phyloP scores from a whole-genome alignment of 1,284 basidiomycete species.

The Malassezia brasiliensis region DNA sequence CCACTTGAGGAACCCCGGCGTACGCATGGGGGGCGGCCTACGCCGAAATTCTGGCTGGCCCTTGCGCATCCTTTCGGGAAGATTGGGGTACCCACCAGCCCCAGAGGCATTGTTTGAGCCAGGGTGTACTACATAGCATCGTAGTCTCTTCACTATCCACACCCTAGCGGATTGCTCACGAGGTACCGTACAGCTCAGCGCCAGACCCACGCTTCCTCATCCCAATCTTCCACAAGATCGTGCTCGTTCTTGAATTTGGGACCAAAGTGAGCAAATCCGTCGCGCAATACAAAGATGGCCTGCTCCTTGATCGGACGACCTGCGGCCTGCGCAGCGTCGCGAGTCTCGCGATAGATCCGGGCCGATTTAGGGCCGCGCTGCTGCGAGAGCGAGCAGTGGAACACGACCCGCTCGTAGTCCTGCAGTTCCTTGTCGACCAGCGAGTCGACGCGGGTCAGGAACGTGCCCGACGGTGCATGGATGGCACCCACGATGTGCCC shows the following conservation, averaged over 20 bases:
- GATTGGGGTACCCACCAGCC: too few relatives aligned
- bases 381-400: slow-evolving; percentile 49
- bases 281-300: slow-evolving; percentile 44
- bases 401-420: slow-evolving; percentile 41
- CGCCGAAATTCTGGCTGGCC: too few relatives aligned
- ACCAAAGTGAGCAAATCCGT: slow-evolving; percentile 45
- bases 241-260: slow-evolving; percentile 11
- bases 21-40: too few relatives aligned
- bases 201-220: slow-evolving; percentile 10
- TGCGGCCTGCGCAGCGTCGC: slow-evolving; percentile 20
- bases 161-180: too few relatives aligned
- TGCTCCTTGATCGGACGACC: slow-evolving; percentile 23
- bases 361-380: slow-evolving; percentile 48
- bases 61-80: too few relatives aligned
- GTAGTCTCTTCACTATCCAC: too few relatives aligned
- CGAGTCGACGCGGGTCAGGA: slow-evolving; percentile 27
- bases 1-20: too few relatives aligned
- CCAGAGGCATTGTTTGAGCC: too few relatives aligned
- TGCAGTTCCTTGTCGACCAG: slow-evolving; percentile 28
- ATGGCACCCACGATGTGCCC: slow-evolving; percentile 45
- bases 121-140: too few relatives aligned
- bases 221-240: slow-evolving; percentile 14
- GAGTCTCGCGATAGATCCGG: slow-evolving; percentile 43
- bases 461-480: slow-evolving; percentile 33
- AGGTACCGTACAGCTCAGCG: background rate